Evolutionary conservation across 2,329 filamentous ascomycete species (phyloP), one percentile per base, ranked within the genome.

Genomic region (Epichloe gansuensis): DNA sequence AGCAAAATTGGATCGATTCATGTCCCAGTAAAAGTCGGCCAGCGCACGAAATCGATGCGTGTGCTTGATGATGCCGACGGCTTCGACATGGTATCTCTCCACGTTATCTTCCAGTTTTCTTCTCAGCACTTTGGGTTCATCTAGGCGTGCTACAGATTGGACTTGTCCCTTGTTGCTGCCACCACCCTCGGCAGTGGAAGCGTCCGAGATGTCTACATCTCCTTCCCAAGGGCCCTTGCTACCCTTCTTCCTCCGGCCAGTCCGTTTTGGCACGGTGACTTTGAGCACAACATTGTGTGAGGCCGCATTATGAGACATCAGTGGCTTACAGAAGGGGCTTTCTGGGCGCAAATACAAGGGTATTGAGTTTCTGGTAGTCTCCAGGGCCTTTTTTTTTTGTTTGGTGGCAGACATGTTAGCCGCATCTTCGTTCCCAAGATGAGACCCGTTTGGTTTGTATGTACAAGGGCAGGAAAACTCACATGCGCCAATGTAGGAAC

Each of bases 11-110:
- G 84, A 84, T 38, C 78, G 75, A 13, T 75, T 75, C 49, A 85
- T 82, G 23, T 87, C 81, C 68, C 84, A 91, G 61, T 94, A 88
- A 62, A 94, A 94, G 67, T 97, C 91, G 8, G 89, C 84, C 57
- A 95, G 75, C 76, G 83, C 83, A 64, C 91, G 80, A 67, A 94
- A 98, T 39, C 91, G 81, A 72, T 97, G 89, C 1, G 85, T 93
- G 58, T 87, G 81, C 51, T 82, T 80, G 55, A 96, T 78, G 21
- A 81, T 68, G 7, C 89, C 89, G 3, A 90, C 75, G 1, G 82
- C 75, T 58, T 89, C 81, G 34, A 88, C 75, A 4, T 75, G 68
- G 64, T 90, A 91, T 8, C 68, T 76, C 8, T 74, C 76, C 0
- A 74, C 70, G 63, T 89, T 93, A 63, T 94, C 89, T 57, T 75